A percentile compares a stretch with the other conserved stretches of the same genome.
phyloP scores from a whole-genome alignment of 805 yeast genomes.

The Candida awuae region DNA sequence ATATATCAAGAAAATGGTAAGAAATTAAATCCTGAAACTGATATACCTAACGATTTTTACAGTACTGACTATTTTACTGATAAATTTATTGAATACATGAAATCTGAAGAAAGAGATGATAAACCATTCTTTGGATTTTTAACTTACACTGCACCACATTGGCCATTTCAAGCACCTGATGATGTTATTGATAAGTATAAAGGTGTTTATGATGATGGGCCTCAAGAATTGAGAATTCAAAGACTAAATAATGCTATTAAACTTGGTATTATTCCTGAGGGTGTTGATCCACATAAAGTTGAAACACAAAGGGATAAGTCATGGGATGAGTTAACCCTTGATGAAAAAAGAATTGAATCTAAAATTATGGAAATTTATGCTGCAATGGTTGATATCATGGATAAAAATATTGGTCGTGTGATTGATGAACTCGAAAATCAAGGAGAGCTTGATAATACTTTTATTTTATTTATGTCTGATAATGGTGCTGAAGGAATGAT shows the following conservation, averaged over 20 bases:
- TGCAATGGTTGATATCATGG: slow-evolving; percentile 56
- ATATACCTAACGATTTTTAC: slow-evolving; percentile 41
- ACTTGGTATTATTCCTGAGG: slow-evolving; percentile 40
- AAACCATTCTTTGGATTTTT: slow-evolving; percentile 47
- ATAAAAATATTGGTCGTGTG: slow-evolving; percentile 43
- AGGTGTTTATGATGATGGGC: slow-evolving; percentile 43
- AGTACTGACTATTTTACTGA: slow-evolving; percentile 38
- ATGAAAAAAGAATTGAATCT: slow-evolving; percentile 32
- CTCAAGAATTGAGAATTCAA: slow-evolving; percentile 33
- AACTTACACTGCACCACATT: slow-evolving; percentile 59
- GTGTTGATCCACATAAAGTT: slow-evolving; percentile 37
- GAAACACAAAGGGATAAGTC: slow-evolving; percentile 34
- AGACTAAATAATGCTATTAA: slow-evolving; percentile 35
- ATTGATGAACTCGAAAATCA: slow-evolving; percentile 33
- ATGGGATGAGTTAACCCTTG: slow-evolving; percentile 36
- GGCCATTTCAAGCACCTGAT: slow-evolving; percentile 58
- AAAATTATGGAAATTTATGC: slow-evolving; percentile 51
- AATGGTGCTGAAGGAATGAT: slow-evolving; percentile 60
- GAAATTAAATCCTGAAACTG: slow-evolving; percentile 28
- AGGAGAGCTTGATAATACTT: slow-evolving; percentile 45
- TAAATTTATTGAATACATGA: slow-evolving; percentile 28
- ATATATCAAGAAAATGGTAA: slow-evolving; percentile 34
- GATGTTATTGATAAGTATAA: slow-evolving; percentile 39
- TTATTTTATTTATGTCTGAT: slow-evolving; percentile 53
- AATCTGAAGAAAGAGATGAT: slow-evolving; percentile 29